These are phyloP conservation scores for Trichaptum fuscoviolaceum DNA, from an alignment of 768 basidiomycete genomes.

Conservation along the genomic window DNA sequence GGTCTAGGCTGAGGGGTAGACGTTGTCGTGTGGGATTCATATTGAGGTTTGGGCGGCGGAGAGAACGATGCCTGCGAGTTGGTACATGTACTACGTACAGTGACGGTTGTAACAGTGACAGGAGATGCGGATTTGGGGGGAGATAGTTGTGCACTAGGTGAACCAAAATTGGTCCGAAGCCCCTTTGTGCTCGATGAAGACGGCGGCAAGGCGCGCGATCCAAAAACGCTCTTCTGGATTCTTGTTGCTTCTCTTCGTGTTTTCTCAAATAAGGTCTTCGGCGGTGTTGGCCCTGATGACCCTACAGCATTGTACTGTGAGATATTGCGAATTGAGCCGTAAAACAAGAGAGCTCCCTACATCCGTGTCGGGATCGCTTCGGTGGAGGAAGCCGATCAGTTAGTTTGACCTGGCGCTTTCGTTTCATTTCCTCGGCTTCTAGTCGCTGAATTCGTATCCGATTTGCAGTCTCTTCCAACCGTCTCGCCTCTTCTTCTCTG, in stretches of 20 bases:
- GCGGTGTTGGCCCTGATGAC: slow-evolving; percentile 30
- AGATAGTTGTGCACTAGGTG: slow-evolving; percentile 22
- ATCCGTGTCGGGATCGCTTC: slow-evolving; percentile 52
- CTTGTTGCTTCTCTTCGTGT: slow-evolving; percentile 66
- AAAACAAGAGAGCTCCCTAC: slow-evolving; percentile 32
- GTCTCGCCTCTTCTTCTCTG: slow-evolving; percentile 52
- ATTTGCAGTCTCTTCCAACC: slow-evolving; percentile 56
- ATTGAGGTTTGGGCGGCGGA: slow-evolving; percentile 10
- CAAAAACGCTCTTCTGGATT: slow-evolving; percentile 57
- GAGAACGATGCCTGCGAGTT: slow-evolving; percentile 4
- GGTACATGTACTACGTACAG: slow-evolving; percentile 21
- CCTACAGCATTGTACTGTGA: slow-evolving; percentile 27
- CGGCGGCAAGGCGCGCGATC: slow-evolving; percentile 47
- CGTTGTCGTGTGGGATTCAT: slow-evolving; percentile 11
- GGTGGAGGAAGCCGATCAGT: slow-evolving; percentile 64
- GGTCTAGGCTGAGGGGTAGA: slow-evolving; percentile 13
- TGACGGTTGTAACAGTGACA: slow-evolving; percentile 48
- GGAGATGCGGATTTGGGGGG: slow-evolving; percentile 32
- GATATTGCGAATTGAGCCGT: slow-evolving; percentile 10
- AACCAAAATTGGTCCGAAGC: slow-evolving; percentile 28
- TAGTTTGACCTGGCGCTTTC: slow-evolving; percentile 68
- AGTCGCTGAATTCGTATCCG: slow-evolving; percentile 62
- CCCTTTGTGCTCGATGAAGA: slow-evolving; percentile 32
- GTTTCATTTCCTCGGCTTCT: slow-evolving; percentile 71
- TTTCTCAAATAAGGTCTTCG: slow-evolving; percentile 75